Evolutionary conservation across 2,329 filamentous ascomycete genomes (phyloP).

Genomic region (Pestalotiopsis sp.): DNA sequence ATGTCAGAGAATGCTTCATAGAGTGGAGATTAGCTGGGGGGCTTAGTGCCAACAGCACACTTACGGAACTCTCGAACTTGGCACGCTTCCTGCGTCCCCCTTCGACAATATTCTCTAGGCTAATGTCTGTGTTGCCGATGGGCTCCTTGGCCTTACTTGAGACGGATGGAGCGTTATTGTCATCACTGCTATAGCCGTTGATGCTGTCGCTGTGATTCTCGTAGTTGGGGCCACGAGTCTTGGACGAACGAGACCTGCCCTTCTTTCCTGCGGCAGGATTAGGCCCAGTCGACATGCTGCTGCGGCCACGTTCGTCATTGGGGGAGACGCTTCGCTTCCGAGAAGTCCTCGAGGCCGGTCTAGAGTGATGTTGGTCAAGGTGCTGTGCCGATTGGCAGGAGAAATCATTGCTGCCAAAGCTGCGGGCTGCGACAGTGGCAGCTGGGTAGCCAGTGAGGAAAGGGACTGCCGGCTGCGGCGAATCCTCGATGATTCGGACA

Average conservation of each 20-base stretch:
- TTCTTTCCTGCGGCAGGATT: slow-evolving; percentile 59
- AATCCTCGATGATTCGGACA: slow-evolving; percentile 78
- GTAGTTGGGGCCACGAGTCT: slow-evolving; percentile 63
- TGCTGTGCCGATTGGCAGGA: slow-evolving; percentile 47
- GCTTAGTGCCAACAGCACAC: slow-evolving; percentile 38
- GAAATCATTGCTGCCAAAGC: slow-evolving; percentile 58
- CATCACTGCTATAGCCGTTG: slow-evolving; percentile 84
- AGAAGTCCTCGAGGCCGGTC: slow-evolving; percentile 71
- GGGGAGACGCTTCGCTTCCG: slow-evolving; percentile 81
- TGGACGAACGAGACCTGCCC: slow-evolving; percentile 68
- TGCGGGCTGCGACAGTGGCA: slow-evolving; percentile 52
- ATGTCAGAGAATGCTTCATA: slow-evolving; percentile 33
- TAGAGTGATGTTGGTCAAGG: slow-evolving; percentile 63
- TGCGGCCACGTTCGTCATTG: slow-evolving; percentile 66
- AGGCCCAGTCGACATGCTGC: slow-evolving; percentile 73
- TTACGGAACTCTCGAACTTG: slow-evolving; percentile 96
- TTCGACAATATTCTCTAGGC: slow-evolving; percentile 96
- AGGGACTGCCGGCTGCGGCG: slow-evolving; percentile 43
- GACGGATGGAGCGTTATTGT: slow-evolving; percentile 76
- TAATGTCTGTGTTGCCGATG: slow-evolving; percentile 94
- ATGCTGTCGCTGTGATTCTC: slow-evolving; percentile 68
- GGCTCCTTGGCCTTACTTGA: slow-evolving; percentile 82
- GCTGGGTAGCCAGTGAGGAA: slow-evolving; percentile 59
- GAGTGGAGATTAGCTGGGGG: slow-evolving; percentile 16
- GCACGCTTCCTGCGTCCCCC: slow-evolving; percentile 93